Base-by-base conservation (phyloP, 805 yeast genomes). In the Pichia rugopelliculosa region DNA sequence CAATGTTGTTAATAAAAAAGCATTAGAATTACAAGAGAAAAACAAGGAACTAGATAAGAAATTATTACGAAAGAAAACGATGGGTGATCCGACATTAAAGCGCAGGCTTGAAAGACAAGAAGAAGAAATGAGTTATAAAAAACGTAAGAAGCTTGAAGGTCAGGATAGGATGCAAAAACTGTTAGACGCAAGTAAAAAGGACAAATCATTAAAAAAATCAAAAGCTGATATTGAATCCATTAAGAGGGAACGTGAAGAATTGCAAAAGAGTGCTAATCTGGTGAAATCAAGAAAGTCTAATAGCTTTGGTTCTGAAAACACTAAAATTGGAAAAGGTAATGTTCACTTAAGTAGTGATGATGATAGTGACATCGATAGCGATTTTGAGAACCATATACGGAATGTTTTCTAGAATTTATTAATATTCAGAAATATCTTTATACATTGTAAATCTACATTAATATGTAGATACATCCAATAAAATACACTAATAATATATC, bases 1-100 rank as follows among this genome's bases (percentile, higher is more conserved):
- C 15, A 65, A 69, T 27, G 79, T 68, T 53, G 69, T 69, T 11
- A 73, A 75, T 58, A 78, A 82, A 1, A 74, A 72, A 21, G 57
- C 71, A 3, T 48, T 77, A 25, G 63, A 57, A 5, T 71, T 71
- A 44, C 59, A 73, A n/a, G 65, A 65, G 20, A 57, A 69, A 53
- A 64, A 69, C 57, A 56, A 62, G 44, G 67, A 68, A 49, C 61
- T 56, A 46, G 60, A 62, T 38, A 65, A 76, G 43, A 66, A 70
- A n/a, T 54, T 66, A 10, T 72, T 69, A 42, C 61, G 54, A 33
- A 71, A 65, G 23, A 59, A 51, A 34, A 55, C 59, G 6, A 50
- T 26, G 42, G 40, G 27, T 24, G 50, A 55, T 38, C 33, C 43
- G n/a, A 25, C 21, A 44, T 25, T 39, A 13, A 39, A 4, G 33